Conservation (phyloP, 768 basidiomycete species). For the Mrakia hoshinonis region DNA sequence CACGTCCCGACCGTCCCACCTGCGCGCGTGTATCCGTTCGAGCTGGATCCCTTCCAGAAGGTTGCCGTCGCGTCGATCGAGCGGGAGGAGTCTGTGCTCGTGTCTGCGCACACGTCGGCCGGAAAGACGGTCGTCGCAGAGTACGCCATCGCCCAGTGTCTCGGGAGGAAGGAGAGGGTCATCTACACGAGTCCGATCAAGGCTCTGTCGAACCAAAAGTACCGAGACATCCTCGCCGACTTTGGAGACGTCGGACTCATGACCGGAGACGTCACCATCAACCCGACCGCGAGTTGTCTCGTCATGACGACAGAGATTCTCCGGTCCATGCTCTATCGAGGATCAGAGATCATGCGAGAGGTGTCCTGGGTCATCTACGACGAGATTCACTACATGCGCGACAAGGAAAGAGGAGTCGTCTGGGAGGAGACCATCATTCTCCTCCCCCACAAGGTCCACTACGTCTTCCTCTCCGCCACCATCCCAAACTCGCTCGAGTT, state of each 20-base stretch:
- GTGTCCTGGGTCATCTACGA: conserved; percentile 99
- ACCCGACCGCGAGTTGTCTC: conserved; percentile 89
- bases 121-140: conserved; percentile 99
- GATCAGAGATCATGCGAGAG: conserved; percentile 98
- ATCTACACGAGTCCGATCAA: conserved; percentile 99
- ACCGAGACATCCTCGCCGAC: conserved; percentile 91
- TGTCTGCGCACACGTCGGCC: conserved; percentile 96
- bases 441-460: conserved; percentile 88
- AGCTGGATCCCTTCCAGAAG: conserved; percentile 91
- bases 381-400: conserved; percentile 99
- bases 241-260: conserved; percentile 98
- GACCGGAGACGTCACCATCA: conserved; percentile 99
- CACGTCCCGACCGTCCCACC: conserved; percentile 88
- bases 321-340: conserved; percentile 95
- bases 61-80: conserved; percentile 93
- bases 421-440: conserved; percentile 95
- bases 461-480: conserved; percentile 97
- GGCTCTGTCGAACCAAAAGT: conserved; percentile 97
- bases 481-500: conserved; percentile 99
- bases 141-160: conserved; percentile 95
- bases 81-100: conserved; percentile 91
- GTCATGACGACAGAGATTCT: conserved; percentile 99
- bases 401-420: conserved; percentile 96
- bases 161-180: conserved; percentile 86
- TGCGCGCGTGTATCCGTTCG: conserved; percentile 88